phyloP scores from a whole-genome alignment of 208 protist species.

The Balamuthia mandrillaris region DNA sequence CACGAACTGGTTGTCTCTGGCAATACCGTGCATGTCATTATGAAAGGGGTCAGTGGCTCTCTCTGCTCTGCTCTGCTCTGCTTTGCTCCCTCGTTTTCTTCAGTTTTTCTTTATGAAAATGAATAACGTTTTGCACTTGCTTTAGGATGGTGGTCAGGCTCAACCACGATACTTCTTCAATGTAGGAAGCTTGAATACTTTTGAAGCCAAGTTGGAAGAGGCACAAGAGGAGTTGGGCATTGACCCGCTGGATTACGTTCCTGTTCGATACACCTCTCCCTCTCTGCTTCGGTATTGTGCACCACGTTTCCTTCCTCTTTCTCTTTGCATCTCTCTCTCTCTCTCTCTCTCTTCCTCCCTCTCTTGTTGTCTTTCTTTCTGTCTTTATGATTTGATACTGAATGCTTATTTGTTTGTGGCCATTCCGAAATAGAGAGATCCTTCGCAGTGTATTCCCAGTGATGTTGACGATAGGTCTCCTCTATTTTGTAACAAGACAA shows the following conservation, averaged over 20 bases:
- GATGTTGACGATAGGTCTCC: slow-evolving; percentile 49
- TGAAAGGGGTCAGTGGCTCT: too few species aligned
- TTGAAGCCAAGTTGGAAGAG: slow-evolving; percentile 51
- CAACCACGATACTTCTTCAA: not conserved
- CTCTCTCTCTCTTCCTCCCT: not conserved
- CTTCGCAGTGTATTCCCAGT: slow-evolving; percentile 35
- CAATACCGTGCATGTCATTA: too few species aligned
- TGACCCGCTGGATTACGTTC: slow-evolving; percentile 46
- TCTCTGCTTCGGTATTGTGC: not conserved
- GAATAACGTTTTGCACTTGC: too few species aligned
- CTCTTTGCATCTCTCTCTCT: not conserved
- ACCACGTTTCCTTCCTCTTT: too few species aligned
- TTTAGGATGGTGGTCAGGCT: too few species aligned
- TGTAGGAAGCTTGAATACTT: slow-evolving; percentile 6
- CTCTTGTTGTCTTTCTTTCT: not conserved
- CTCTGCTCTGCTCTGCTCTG: too few species aligned
- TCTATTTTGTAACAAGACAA: slow-evolving; percentile 39
- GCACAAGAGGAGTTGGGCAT: slow-evolving; percentile 56
- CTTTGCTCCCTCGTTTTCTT: too few species aligned
- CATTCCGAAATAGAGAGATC: slow-evolving; percentile 21
- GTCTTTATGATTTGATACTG: not conserved
- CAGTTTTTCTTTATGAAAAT: too few species aligned
- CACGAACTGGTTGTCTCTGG: too few species aligned
- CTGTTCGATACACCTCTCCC: slow-evolving; percentile 33
- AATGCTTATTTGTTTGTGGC: not conserved